Conservation (phyloP, 495 filamentous ascomycete genomes). For the Neurospora africana region DNA sequence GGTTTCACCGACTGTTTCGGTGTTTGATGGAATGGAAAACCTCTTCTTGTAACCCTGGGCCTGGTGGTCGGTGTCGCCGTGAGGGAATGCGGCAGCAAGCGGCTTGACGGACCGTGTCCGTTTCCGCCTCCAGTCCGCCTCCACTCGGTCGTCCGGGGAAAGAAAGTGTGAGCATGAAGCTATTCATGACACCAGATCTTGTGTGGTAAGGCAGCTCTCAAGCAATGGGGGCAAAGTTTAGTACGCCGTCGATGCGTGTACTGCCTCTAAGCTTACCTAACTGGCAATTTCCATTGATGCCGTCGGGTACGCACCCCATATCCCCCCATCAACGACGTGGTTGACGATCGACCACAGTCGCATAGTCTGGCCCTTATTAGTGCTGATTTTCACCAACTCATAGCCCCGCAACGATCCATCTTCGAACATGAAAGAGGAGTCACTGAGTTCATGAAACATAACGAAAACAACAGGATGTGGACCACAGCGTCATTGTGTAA, state of each 20-base stretch:
- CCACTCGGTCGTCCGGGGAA: neutral
- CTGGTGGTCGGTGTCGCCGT: neutral
- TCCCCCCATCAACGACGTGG: neutral
- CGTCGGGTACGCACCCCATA: neutral
- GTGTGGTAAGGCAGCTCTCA: neutral
- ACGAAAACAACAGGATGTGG: neutral
- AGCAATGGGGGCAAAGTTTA: neutral
- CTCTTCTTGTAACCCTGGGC: neutral
- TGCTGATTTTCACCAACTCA: neutral
- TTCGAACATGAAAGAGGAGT: neutral
- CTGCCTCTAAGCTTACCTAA: too few relatives aligned
- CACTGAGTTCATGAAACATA: neutral
- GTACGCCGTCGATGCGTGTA: neutral
- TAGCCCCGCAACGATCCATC: neutral
- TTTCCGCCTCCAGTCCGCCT: neutral
- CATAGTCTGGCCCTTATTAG: neutral
- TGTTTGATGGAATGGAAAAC: neutral
- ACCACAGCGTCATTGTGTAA: neutral
- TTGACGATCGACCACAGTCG: neutral
- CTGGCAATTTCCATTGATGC: neutral
- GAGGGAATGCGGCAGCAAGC: neutral
- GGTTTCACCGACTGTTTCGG: neutral
- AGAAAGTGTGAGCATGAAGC: neutral
- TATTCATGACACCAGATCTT: neutral
- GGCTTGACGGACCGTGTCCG: neutral